Evolutionary conservation across 2,329 filamentous ascomycete species (phyloP).

Genomic region (Bipolaris victoriae): DNA sequence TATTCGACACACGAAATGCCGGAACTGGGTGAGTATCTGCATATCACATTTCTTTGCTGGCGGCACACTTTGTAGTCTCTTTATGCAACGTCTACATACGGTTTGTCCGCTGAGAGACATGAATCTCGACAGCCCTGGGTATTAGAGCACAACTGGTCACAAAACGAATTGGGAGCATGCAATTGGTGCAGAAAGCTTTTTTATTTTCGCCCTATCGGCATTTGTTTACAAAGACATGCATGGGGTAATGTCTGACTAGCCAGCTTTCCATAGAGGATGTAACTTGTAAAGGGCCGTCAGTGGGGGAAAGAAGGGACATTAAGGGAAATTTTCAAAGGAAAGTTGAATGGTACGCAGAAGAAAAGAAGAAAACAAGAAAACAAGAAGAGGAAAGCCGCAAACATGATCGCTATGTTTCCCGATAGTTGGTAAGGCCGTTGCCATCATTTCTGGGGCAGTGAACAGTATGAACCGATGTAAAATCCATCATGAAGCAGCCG

Average conservation of each 20-base stretch:
- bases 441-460: conserved; percentile 2
- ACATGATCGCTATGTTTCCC: not conserved
- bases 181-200: conserved; percentile 19
- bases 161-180: not conserved
- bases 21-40: too few species aligned
- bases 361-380: not conserved
- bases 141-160: not conserved
- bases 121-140: not conserved
- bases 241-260: conserved; percentile 1
- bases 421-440: not conserved
- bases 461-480: conserved; percentile 2
- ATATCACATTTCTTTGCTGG: too few species aligned
- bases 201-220: conserved; percentile 21
- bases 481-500: not conserved
- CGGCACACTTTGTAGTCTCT: too few species aligned
- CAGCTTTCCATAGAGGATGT: conserved; percentile 5
- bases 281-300: conserved; percentile 2
- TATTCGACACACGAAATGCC: too few species aligned
- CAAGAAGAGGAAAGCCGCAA: conserved; percentile 2
- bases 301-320: conserved; percentile 2
- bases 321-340: conserved; percentile 6
- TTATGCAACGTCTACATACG: not conserved
- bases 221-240: conserved; percentile 16
- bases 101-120: not conserved
- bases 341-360: conserved; percentile 8